phyloP scores from a whole-genome alignment of 176 grass and related monocot genomes.

The Oryza meridionalis region DNA sequence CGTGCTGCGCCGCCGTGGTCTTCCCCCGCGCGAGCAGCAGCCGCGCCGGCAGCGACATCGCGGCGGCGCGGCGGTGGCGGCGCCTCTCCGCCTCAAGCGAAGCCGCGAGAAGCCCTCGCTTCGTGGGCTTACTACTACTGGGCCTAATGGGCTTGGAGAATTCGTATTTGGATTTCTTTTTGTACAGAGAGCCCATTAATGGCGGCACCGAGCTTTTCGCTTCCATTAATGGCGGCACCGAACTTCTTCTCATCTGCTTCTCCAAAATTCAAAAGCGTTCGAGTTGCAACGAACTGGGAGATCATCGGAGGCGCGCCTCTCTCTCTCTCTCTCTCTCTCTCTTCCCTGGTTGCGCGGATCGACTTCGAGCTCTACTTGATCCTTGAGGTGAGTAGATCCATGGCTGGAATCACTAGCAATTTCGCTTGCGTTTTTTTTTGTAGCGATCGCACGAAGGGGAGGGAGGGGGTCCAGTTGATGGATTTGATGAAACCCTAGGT shows the following conservation, averaged over 20 bases:
- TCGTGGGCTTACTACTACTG: background rate
- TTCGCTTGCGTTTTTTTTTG: background rate
- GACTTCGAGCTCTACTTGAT: background rate
- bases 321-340: background rate
- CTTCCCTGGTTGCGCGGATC: background rate
- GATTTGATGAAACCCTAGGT: slow-evolving; percentile 33
- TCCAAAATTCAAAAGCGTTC: slow-evolving; percentile 19
- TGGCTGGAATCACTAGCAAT: background rate
- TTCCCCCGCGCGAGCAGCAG: slow-evolving; percentile 53
- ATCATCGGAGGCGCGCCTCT: background rate
- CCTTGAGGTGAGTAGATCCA: slow-evolving; percentile 1
- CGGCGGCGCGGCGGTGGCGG: background rate
- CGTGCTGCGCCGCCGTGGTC: slow-evolving; percentile 70
- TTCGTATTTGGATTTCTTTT: background rate
- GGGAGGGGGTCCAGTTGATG: slow-evolving; percentile 1
- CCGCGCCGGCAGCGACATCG: slow-evolving; percentile 32
- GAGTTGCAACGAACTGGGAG: background rate
- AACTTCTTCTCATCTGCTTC: background rate
- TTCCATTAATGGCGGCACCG: no score
- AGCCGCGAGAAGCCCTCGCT: background rate
- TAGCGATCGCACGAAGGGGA: background rate
- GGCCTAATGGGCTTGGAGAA: background rate
- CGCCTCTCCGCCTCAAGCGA: background rate
- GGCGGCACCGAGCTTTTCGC: background rate
- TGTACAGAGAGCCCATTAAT: background rate